Evolutionary conservation across 805 yeast genomes (phyloP).

Genomic region (Saccharomycopsis malanga): DNA sequence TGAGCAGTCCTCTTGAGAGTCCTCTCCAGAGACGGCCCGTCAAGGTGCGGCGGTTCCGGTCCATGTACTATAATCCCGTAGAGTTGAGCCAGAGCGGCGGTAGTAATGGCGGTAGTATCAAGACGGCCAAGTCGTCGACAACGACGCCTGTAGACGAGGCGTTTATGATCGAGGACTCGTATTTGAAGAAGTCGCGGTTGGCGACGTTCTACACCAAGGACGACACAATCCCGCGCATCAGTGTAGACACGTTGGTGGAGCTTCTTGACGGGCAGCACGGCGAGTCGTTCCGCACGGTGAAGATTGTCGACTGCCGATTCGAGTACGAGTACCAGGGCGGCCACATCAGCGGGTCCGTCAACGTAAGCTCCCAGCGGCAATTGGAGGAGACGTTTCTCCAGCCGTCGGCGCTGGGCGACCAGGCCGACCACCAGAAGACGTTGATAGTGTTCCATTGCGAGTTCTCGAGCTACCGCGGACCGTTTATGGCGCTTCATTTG

Average conservation of each 20-base stretch:
- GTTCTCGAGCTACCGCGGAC: constrained; percentile 90
- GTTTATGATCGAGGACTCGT: constrained; percentile 6
- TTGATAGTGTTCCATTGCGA: constrained; percentile 90
- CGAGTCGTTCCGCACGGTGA: constrained; percentile 45
- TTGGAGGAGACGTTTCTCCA: constrained; percentile 51
- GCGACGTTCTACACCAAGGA: constrained; percentile 39
- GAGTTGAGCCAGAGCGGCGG: constrained; percentile 35
- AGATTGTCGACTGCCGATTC: constrained; percentile 83
- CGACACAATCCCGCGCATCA: constrained; percentile 52
- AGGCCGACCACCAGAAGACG: constrained; percentile 27
- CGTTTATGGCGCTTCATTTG: constrained; percentile 80
- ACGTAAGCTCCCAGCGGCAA: constrained; percentile 62
- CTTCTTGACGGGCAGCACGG: constrained; percentile 33
- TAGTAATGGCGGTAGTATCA: constrained; percentile 27
- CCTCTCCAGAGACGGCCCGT: constrained; percentile 32
- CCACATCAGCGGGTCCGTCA: constrained; percentile 78
- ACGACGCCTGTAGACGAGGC: constrained; percentile 14
- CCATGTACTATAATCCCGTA: constrained; percentile 57
- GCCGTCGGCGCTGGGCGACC: constrained; percentile 13
- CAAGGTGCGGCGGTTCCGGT: constrained; percentile 54
- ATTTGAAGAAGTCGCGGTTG: constrained; percentile 30
- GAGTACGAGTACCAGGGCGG: constrained; percentile 92
- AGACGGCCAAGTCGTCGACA: constrained; percentile 1
- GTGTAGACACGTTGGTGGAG: constrained; percentile 35
- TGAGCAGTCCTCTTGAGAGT: constrained; percentile 38